These are phyloP conservation scores for Tolypocladium ovalisporum DNA, from an alignment of 2,329 filamentous ascomycete genomes.

Conservation along the genomic window DNA sequence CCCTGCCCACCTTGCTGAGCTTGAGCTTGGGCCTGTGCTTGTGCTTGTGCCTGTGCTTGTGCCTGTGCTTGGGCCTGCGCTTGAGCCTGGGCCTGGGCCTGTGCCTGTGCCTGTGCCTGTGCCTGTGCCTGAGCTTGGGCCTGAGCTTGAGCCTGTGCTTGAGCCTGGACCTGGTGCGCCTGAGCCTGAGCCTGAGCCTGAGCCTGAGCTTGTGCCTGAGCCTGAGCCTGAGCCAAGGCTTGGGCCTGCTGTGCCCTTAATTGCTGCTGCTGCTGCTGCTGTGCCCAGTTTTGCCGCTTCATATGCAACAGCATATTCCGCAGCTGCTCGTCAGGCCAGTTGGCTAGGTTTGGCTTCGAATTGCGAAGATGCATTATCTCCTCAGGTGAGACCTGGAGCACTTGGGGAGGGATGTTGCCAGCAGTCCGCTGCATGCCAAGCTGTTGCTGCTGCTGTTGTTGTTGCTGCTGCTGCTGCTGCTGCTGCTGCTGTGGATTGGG, in stretches of 20 bases:
- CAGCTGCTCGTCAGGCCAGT: conserved; percentile 22
- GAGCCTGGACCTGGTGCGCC: neutral
- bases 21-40: conserved; percentile 22
- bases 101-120: conserved; percentile 13
- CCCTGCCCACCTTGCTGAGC: conserved; percentile 24
- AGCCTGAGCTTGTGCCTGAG: conserved; percentile 7
- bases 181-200: conserved; percentile 7
- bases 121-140: conserved; percentile 8
- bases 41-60: conserved; percentile 18
- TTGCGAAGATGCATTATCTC: conserved; percentile 21
- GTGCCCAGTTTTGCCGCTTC: conserved; percentile 20
- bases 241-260: conserved; percentile 8
- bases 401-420: conserved; percentile 16
- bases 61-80: conserved; percentile 24
- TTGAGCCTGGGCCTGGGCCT: conserved; percentile 22
- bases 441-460: conserved; percentile 3
- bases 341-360: conserved; percentile 12
- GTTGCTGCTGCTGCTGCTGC: conserved; percentile 5
- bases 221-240: conserved; percentile 6
- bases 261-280: conserved; percentile 17
- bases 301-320: conserved; percentile 19
- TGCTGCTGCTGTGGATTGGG: conserved; percentile 13
- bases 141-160: too few species aligned
- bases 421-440: conserved; percentile 12
- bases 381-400: conserved; percentile 20